Percentiles rank a stretch among this genome's conserved stretches.
phyloP scores from a whole-genome alignment of 2,329 filamentous ascomycete genomes.

The Fusarium papillatum region DNA sequence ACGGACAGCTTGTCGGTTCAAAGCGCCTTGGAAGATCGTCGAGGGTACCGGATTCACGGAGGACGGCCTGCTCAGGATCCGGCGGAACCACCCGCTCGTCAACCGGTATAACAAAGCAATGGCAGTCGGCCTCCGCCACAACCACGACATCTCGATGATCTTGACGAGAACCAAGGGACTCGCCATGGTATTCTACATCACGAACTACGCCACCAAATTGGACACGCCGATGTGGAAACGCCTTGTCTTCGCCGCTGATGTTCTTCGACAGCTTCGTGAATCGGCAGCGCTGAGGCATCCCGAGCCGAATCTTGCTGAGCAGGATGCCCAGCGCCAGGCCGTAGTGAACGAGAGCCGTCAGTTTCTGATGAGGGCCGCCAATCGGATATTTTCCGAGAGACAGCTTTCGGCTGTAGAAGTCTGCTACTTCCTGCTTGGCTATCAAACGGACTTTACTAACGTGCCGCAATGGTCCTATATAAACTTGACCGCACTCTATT shows the following conservation, averaged over 20 bases:
- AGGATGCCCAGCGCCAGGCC: background rate
- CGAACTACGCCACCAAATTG: conserved; percentile 3
- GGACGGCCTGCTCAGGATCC: background rate
- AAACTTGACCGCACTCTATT: conserved; percentile 9
- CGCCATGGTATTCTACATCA: conserved; percentile 13
- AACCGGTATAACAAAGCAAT: conserved; percentile 17
- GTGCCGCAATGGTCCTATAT: conserved; percentile 6
- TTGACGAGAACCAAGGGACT: conserved; percentile 6
- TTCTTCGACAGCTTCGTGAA: conserved; percentile 6
- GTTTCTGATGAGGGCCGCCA: conserved; percentile 8
- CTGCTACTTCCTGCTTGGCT: conserved; percentile 3
- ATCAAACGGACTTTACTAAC: conserved; percentile 11
- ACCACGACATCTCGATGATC: conserved; percentile 12
- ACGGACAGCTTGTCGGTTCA: conserved; percentile 16
- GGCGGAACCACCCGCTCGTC: conserved; percentile 1
- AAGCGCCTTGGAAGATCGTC: conserved; percentile 6
- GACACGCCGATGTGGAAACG: conserved; percentile 15
- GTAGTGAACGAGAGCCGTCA: background rate
- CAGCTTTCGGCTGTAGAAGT: conserved; percentile 3
- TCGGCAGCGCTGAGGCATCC: background rate
- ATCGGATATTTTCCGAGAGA: conserved; percentile 13
- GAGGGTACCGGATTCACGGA: background rate
- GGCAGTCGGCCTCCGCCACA: conserved; percentile 13
- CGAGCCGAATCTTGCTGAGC: background rate
- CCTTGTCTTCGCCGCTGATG: background rate